Conservation (phyloP, 2,329 filamentous ascomycete genomes). For the Epichloe festucae region DNA sequence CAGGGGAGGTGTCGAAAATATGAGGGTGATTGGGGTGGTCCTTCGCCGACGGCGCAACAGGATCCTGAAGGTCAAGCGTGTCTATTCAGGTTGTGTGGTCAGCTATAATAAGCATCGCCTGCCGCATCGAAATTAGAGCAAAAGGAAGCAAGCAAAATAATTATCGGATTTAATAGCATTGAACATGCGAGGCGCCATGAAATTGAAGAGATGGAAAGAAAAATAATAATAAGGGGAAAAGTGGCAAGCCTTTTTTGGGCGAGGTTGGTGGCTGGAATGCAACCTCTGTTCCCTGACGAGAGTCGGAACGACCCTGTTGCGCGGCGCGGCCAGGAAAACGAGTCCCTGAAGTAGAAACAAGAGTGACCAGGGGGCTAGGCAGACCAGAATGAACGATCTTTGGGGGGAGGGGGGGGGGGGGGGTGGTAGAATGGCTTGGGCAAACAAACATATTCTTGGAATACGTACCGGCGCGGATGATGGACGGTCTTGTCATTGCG, state of each 20-base stretch:
- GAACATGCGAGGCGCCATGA: background rate
- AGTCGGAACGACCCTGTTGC: background rate
- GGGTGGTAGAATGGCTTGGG: background rate
- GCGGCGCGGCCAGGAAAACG: constrained; percentile 6
- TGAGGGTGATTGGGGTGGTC: constrained; percentile 43
- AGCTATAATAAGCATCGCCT: constrained; percentile 2
- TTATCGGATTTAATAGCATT: background rate
- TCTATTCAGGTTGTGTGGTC: constrained; percentile 37
- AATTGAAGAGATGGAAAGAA: background rate
- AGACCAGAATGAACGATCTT: constrained; percentile 5
- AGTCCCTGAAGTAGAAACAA: constrained; percentile 4
- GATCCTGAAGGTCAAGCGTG: constrained; percentile 88
- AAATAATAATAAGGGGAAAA: background rate
- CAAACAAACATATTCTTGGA: background rate
- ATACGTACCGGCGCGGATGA: constrained; percentile 48
- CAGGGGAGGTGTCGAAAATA: constrained; percentile 27
- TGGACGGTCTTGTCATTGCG: constrained; percentile 43
- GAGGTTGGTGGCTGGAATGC: constrained; percentile 13
- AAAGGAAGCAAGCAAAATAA: background rate
- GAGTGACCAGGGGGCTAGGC: constrained; percentile 3
- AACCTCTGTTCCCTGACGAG: constrained; percentile 3
- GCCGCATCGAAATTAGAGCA: background rate
- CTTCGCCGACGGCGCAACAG: constrained; percentile 68
- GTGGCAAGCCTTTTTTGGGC: background rate
- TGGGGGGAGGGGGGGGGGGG: background rate